phyloP scores from a whole-genome alignment of 495 filamentous ascomycete genomes.

The Choiromyces venosus region DNA sequence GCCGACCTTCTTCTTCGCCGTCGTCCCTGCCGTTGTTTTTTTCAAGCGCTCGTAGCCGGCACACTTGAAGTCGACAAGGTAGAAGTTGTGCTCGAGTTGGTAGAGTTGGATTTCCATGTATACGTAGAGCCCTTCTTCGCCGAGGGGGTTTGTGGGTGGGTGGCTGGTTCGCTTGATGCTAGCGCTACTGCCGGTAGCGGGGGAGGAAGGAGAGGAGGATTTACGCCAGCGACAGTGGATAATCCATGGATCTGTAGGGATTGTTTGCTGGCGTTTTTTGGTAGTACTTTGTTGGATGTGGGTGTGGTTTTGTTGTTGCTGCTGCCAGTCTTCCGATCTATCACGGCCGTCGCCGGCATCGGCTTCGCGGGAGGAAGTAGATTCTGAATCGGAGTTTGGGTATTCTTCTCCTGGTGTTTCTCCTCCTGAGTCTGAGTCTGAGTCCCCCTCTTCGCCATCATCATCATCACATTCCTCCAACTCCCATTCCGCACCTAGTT shows the following conservation, averaged over 20 bases:
- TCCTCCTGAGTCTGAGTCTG: conserved; percentile 40
- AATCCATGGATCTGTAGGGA: conserved; percentile 92
- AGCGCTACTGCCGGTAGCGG: too few species aligned
- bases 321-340: conserved; percentile 15
- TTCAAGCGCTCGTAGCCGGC: conserved; percentile 85
- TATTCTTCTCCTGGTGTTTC: conserved; percentile 32
- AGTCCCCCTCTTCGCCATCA: conserved; percentile 30
- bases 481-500: conserved; percentile 83
- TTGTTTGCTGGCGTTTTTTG: conserved; percentile 22
- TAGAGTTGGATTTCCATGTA: conserved; percentile 96
- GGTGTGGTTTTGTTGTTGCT: conserved; percentile 11
- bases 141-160: conserved; percentile 41
- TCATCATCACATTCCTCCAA: conserved; percentile 45
- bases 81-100: conserved; percentile 85
- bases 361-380: neutral
- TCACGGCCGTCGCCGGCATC: neutral
- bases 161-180: conserved; percentile 43
- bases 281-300: neutral
- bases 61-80: conserved; percentile 97
- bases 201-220: conserved; percentile 42
- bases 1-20: conserved; percentile 42
- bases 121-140: conserved; percentile 61
- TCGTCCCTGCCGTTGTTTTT: conserved; percentile 40
- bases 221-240: conserved; percentile 73
- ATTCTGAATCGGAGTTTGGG: conserved; percentile 10